Conservation (phyloP, 495 filamentous ascomycete genomes). For the Pseudomonodictys pantanalensis region DNA sequence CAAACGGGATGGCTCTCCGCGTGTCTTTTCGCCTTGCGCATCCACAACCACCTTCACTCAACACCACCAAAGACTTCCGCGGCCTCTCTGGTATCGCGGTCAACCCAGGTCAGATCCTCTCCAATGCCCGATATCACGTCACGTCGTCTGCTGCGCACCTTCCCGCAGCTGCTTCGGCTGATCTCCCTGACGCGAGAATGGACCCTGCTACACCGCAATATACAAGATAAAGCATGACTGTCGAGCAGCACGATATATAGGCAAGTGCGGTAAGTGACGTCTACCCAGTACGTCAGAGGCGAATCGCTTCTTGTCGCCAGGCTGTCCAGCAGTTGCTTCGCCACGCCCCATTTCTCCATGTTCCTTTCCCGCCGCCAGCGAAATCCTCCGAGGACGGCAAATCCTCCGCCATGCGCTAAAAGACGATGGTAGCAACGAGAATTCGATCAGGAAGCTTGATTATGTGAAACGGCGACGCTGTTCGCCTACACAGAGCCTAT, state of each 20-base stretch:
- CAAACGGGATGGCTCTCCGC: background rate
- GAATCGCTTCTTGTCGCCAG: no score
- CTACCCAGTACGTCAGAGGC: no score
- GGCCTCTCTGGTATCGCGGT: background rate
- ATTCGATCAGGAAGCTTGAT: slow-evolving; percentile 5
- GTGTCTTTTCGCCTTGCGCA: background rate
- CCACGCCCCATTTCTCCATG: no score
- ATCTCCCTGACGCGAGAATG: slow-evolving; percentile 5
- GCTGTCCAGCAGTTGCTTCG: no score
- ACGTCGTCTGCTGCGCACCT: slow-evolving; percentile 13
- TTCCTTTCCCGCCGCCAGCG: no score
- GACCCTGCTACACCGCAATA: slow-evolving; percentile 20
- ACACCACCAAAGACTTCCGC: slow-evolving; percentile 3
- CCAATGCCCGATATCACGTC: slow-evolving; percentile 5
- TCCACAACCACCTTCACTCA: slow-evolving; percentile 24
- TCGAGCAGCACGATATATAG: background rate
- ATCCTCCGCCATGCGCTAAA: no score
- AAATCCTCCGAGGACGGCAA: no score
- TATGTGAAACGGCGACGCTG: slow-evolving; percentile 9
- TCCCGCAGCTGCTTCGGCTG: slow-evolving; percentile 8
- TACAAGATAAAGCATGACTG: slow-evolving; percentile 17
- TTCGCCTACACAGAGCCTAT: background rate
- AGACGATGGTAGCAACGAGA: background rate
- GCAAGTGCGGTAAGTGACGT: no score
- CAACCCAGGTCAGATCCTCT: background rate